These are phyloP conservation scores for Pharus latifolius DNA, from an alignment of 176 grass and related monocot species.

Conservation along the genomic window DNA sequence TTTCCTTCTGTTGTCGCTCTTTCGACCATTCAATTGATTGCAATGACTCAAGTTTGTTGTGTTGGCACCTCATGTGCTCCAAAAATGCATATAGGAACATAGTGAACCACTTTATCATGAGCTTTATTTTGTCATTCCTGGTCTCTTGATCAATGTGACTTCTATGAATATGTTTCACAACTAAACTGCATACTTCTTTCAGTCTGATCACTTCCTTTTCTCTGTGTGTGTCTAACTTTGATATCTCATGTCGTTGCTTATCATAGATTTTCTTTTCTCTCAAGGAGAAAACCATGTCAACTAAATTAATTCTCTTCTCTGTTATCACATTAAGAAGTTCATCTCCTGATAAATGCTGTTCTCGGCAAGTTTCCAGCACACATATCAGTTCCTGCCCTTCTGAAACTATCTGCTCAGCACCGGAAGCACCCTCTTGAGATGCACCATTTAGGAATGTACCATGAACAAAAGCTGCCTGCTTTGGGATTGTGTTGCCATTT, in stretches of 20 bases:
- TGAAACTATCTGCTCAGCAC: slow-evolving; percentile 15
- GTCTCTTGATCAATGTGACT: slow-evolving; percentile 15
- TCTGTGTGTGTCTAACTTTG: slow-evolving; percentile 25
- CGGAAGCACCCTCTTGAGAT: slow-evolving; percentile 15
- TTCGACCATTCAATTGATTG: slow-evolving; percentile 23
- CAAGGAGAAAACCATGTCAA: slow-evolving; percentile 32
- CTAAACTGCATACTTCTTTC: slow-evolving; percentile 23
- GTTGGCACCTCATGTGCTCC: slow-evolving; percentile 47
- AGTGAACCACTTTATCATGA: slow-evolving; percentile 34
- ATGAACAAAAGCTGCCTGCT: slow-evolving; percentile 10
- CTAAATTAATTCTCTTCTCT: slow-evolving; percentile 27
- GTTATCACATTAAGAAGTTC: background rate
- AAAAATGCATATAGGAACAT: slow-evolving; percentile 36
- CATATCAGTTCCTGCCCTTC: slow-evolving; percentile 13
- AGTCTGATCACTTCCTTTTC: slow-evolving; percentile 35
- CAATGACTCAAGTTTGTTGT: slow-evolving; percentile 33
- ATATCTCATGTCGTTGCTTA: slow-evolving; percentile 52
- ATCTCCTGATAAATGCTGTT: slow-evolving; percentile 13
- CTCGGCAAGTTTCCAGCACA: slow-evolving; percentile 15
- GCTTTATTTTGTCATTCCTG: slow-evolving; percentile 30
- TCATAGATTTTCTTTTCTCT: slow-evolving; percentile 33
- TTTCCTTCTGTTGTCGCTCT: slow-evolving; percentile 49
- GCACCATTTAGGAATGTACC: slow-evolving; percentile 17
- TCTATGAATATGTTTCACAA: slow-evolving; percentile 30
- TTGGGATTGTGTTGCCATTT: background rate